Evolutionary conservation across 2,329 filamentous ascomycete genomes (phyloP).

Genomic region (Arthrinium puccinioides): DNA sequence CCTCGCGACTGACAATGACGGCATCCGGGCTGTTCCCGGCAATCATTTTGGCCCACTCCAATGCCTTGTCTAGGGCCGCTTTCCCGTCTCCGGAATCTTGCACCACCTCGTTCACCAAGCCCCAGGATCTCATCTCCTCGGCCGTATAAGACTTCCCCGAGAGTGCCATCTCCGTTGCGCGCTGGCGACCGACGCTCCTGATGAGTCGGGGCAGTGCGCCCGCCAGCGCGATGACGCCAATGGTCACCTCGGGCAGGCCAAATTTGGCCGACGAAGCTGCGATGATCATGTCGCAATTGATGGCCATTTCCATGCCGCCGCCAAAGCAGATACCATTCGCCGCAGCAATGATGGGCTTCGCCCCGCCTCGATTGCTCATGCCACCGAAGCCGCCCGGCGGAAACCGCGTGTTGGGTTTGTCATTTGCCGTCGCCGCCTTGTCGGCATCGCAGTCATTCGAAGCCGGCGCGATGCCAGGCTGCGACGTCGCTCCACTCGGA

Average conservation of each 20-base stretch:
- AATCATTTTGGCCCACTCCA: constrained; percentile 55
- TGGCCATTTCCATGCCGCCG: constrained; percentile 69
- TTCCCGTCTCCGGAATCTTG: constrained; percentile 8
- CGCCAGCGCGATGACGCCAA: constrained; percentile 64
- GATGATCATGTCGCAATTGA: constrained; percentile 67
- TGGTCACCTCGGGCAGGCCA: constrained; percentile 62
- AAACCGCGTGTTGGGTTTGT: constrained; percentile 18
- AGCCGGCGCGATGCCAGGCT: neutral
- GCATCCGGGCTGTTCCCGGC: constrained; percentile 66
- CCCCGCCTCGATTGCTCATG: constrained; percentile 57
- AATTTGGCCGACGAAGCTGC: constrained; percentile 54
- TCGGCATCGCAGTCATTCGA: neutral
- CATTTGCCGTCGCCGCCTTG: neutral
- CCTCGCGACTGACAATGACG: constrained; percentile 66
- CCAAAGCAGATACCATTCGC: constrained; percentile 71
- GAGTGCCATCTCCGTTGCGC: constrained; percentile 66
- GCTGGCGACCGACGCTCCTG: constrained; percentile 57
- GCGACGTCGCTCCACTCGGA: neutral
- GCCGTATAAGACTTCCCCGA: constrained; percentile 54
- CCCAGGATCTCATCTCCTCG: constrained; percentile 55
- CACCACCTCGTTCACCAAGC: constrained; percentile 63
- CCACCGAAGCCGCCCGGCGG: constrained; percentile 53
- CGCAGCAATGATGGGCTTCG: constrained; percentile 70
- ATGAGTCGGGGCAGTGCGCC: constrained; percentile 63
- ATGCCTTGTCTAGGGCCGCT: constrained; percentile 40